phyloP scores from a whole-genome alignment of 306 rosid genomes.

The Pterocarpus macrocarpus region DNA sequence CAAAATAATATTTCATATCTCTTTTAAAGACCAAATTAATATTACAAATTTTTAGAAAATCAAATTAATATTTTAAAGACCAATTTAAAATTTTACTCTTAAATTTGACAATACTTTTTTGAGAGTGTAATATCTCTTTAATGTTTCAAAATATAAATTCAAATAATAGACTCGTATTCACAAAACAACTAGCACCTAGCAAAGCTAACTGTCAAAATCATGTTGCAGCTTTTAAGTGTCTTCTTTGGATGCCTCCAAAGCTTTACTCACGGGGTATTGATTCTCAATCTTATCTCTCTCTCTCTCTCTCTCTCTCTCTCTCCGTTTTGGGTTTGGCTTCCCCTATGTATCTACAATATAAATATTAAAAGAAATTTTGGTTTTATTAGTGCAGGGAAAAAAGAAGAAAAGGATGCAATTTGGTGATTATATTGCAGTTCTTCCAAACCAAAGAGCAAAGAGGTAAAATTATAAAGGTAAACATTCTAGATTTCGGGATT shows the following conservation, averaged over 20 bases:
- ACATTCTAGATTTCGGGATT: neutral
- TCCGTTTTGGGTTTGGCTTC: conserved; percentile 37
- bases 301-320: conserved; percentile 35
- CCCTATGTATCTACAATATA: conserved; percentile 20
- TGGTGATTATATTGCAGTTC: conserved; percentile 18
- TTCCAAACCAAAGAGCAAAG: conserved; percentile 14
- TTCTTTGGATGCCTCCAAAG: conserved; percentile 67
- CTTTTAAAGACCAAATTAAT: too few species aligned
- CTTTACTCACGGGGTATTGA: conserved; percentile 58
- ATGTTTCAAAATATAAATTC: too few species aligned
- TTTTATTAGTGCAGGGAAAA: conserved; percentile 14
- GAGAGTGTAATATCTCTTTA: too few species aligned
- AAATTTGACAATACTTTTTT: too few species aligned
- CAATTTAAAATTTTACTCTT: too few species aligned
- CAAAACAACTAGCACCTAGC: conserved; percentile 23
- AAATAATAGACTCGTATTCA: too few species aligned
- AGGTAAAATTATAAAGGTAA: too few species aligned
- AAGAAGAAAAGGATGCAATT: neutral
- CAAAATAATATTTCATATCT: too few species aligned
- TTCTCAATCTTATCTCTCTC: conserved; percentile 23
- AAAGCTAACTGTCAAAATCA: conserved; percentile 50
- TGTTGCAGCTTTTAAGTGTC: conserved; percentile 47
- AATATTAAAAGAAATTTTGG: conserved; percentile 41
- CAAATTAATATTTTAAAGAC: too few species aligned
- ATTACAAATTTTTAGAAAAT: too few species aligned